phyloP scores from a whole-genome alignment of 2,329 filamentous ascomycete species.

The Sclerotinia spermophila region DNA sequence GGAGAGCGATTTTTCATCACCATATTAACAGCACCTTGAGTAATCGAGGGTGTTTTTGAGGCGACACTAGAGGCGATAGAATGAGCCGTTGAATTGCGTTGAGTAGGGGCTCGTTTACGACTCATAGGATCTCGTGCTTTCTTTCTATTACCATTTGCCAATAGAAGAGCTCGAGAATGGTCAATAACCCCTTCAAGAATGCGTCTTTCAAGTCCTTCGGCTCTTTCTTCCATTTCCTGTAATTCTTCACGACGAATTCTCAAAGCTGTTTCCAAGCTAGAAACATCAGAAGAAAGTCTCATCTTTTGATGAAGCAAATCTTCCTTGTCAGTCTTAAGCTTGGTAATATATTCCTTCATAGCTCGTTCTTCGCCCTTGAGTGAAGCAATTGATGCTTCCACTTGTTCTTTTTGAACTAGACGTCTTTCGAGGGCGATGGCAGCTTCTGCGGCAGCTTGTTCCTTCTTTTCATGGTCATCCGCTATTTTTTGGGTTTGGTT shows the following conservation, averaged over 20 bases:
- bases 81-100: slow-evolving; percentile 41
- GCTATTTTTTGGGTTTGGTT: slow-evolving; percentile 70
- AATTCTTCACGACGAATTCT: slow-evolving; percentile 87
- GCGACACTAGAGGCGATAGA: slow-evolving; percentile 36
- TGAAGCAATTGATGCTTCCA: slow-evolving; percentile 49
- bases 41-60: slow-evolving; percentile 32
- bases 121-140: slow-evolving; percentile 46
- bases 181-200: slow-evolving; percentile 96
- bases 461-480: slow-evolving; percentile 74
- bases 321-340: slow-evolving; percentile 60
- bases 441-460: slow-evolving; percentile 76
- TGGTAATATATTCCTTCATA: slow-evolving; percentile 53
- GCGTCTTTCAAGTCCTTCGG: slow-evolving; percentile 82
- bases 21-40: slow-evolving; percentile 50
- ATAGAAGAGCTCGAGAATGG: slow-evolving; percentile 86
- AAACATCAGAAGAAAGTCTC: slow-evolving; percentile 78
- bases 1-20: slow-evolving; percentile 44
- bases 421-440: slow-evolving; percentile 76
- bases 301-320: slow-evolving; percentile 73
- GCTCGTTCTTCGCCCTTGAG: slow-evolving; percentile 59
- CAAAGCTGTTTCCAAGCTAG: slow-evolving; percentile 85
- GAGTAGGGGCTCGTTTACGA: slow-evolving; percentile 49
- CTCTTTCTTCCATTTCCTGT: slow-evolving; percentile 82
- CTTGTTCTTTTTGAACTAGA: slow-evolving; percentile 60
- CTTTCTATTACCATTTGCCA: slow-evolving; percentile 53